Evolutionary conservation across 441 rosid species (phyloP).

Genomic region (Populus hybrid): DNA sequence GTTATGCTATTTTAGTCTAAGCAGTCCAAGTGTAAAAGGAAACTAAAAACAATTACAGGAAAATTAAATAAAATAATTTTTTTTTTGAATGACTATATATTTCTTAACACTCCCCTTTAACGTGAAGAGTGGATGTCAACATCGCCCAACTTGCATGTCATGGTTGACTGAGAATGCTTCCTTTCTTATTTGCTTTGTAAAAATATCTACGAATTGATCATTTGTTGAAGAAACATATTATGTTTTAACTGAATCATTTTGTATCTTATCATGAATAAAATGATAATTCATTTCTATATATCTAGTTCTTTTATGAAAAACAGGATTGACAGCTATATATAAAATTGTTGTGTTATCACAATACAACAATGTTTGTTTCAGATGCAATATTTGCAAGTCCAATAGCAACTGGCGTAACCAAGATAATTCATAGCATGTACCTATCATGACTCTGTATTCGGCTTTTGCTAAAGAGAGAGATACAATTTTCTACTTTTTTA

Average conservation of each 20-base stretch:
- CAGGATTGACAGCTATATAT: too few species aligned
- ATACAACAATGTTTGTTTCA: background rate
- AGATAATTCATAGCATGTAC: background rate
- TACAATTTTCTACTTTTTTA: background rate
- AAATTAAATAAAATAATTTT: too few species aligned
- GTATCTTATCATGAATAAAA: too few species aligned
- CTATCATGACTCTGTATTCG: background rate
- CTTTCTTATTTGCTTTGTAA: background rate
- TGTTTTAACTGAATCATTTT: too few species aligned
- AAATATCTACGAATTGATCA: background rate
- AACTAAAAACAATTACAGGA: too few species aligned
- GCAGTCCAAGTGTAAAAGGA: too few species aligned
- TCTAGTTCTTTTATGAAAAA: too few species aligned
- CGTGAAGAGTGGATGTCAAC: too few species aligned
- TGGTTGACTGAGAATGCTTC: background rate
- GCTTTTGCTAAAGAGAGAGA: background rate
- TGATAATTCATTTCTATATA: too few species aligned
- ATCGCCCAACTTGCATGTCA: background rate
- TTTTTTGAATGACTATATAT: too few species aligned
- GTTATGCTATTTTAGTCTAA: too few species aligned
- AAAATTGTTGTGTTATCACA: background rate
- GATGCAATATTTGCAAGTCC: background rate
- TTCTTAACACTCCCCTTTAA: background rate
- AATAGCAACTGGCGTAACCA: background rate
- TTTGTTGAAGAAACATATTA: rapidly evolving